These are phyloP conservation scores for Pythium rhizo-oryzae DNA, from an alignment of 352 stramenopile species.

Conservation along the genomic window DNA sequence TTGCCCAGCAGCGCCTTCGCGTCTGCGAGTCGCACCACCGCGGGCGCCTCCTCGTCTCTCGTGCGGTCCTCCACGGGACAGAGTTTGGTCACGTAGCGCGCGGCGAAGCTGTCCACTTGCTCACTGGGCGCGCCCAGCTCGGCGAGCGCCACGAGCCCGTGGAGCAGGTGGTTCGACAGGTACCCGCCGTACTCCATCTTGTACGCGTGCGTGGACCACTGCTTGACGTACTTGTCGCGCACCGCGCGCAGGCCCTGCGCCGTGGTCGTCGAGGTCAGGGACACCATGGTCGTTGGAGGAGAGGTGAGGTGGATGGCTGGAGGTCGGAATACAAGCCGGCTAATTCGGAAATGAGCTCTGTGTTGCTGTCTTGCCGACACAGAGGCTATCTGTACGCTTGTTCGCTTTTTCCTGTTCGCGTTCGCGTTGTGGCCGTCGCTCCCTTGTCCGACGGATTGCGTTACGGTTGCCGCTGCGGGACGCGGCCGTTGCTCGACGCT, in stretches of 20 bases:
- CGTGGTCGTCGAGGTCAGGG: background rate
- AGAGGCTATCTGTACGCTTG: too few relatives aligned
- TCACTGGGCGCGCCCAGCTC: constrained; percentile 31
- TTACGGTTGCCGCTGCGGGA: too few relatives aligned
- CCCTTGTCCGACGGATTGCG: too few relatives aligned
- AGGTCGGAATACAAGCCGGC: background rate
- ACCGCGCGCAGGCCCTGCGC: constrained; percentile 17
- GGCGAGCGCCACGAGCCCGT: constrained; percentile 35
- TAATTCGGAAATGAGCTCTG: constrained; percentile 6
- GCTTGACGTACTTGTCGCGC: constrained; percentile 32
- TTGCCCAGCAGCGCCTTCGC: constrained; percentile 28
- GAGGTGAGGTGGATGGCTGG: background rate
- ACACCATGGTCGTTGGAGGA: constrained; percentile 1
- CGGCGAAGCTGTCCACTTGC: constrained; percentile 32
- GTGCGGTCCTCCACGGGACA: constrained; percentile 21
- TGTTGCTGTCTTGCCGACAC: background rate
- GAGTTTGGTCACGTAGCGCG: constrained; percentile 35
- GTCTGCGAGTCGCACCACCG: constrained; percentile 12
- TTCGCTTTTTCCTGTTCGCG: too few relatives aligned
- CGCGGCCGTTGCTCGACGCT: background rate
- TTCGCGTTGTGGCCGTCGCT: too few relatives aligned
- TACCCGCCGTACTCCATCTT: constrained; percentile 42
- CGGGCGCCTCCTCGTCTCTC: constrained; percentile 12
- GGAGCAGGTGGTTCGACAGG: constrained; percentile 44
- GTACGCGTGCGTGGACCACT: constrained; percentile 39